These are phyloP conservation scores for Boletus patriciae DNA, from an alignment of 768 basidiomycete species.

Conservation along the genomic window DNA sequence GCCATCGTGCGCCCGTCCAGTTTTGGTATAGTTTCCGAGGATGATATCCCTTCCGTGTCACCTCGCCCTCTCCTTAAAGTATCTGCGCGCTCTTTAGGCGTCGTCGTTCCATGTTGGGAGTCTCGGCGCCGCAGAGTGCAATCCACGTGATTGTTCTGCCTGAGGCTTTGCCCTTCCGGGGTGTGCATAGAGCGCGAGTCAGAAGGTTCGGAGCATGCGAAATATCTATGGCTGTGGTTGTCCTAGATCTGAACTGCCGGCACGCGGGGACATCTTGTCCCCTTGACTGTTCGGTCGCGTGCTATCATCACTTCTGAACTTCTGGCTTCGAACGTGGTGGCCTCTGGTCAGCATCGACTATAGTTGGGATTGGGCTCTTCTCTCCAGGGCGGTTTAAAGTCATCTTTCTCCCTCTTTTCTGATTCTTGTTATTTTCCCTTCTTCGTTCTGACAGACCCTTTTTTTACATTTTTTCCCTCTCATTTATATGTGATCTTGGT, in stretches of 20 bases:
- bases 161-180: background rate
- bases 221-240: background rate
- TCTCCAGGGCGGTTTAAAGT: background rate
- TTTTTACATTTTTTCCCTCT: background rate
- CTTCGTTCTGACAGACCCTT: background rate
- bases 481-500: background rate
- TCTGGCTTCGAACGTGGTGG: conserved; percentile 9
- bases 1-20: background rate
- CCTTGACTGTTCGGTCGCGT: background rate
- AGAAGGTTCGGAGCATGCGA: background rate
- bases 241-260: background rate
- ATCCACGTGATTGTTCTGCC: conserved; percentile 5
- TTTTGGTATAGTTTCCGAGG: background rate
- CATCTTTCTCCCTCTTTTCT: background rate
- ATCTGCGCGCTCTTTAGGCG: background rate
- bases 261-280: background rate
- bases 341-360: background rate
- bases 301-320: conserved; percentile 5
- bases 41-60: background rate
- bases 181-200: background rate
- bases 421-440: background rate
- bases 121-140: background rate
- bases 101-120: background rate
- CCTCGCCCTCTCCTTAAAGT: background rate
- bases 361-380: background rate